Evolutionary conservation across 306 rosid species (phyloP), one percentile per base, ranked within the genome.

Genomic region (Sechiopsis laciniata): DNA sequence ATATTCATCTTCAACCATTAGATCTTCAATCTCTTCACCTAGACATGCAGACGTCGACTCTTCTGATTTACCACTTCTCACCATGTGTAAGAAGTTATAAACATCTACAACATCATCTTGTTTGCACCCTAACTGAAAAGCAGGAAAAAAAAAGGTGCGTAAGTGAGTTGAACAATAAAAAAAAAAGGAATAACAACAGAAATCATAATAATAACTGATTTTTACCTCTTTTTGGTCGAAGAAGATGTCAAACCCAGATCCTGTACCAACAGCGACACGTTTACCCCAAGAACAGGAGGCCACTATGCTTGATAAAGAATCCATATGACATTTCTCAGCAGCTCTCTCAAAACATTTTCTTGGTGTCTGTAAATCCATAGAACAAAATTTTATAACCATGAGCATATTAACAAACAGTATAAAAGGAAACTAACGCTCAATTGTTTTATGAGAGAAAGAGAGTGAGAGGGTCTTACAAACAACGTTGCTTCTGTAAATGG

Each of bases 231-330:
- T 84, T 11, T 86, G 79, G 84, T 91, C 90, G 96, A 92, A 89
- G 45, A 94, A 80, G 68, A 94, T 8, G 42, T 94, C 99, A 81
- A 94, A 94, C 51, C 81, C 86, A 56, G 99, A 86, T 55, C 99
- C 99, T 16, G 99, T 94, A 54, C 99, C 99, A 74, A 90, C 96
- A 6, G 95, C 95, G 50, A 94, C 96, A 55, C 78, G 89, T 74
- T 86, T 94, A 51, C 97, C 99, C 99, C 99, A 94, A 2, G 99
- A 89, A 84, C 99, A 94, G 46, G 99, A 89, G 12, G 90, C 97
- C 77, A 94, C 97, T 14, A 94, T 78, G 80, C 99, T 94, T 20
- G 90, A 82, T 62, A 94, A 76, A 24, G 96, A 76, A 75, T 94
- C 99, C 57, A 77, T 66, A 65, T 94, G 96, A 56, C 96, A 77